Evolutionary conservation across 805 yeast genomes (phyloP).

Genomic region (Nakazawaea peltata): DNA sequence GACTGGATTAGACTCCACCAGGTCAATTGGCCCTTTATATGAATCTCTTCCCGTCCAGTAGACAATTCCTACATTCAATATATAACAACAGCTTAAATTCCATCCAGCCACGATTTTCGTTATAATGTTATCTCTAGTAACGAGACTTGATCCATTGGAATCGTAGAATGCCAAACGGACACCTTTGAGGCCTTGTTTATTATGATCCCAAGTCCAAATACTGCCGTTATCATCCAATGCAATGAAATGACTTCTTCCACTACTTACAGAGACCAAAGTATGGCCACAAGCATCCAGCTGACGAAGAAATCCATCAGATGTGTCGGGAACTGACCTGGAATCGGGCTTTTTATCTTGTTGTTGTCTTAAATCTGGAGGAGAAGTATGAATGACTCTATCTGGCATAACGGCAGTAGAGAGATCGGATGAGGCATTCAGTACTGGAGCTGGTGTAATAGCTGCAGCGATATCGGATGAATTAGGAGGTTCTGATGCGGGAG

Average conservation of each 20-base stretch:
- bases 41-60: slow-evolving; percentile 40
- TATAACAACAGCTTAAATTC: slow-evolving; percentile 45
- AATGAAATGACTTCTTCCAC: slow-evolving; percentile 60
- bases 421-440: background rate
- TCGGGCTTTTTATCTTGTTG: slow-evolving; percentile 9
- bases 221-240: slow-evolving; percentile 43
- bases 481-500: background rate
- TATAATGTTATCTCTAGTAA: slow-evolving; percentile 21
- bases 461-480: background rate
- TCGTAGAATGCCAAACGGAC: slow-evolving; percentile 32
- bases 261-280: slow-evolving; percentile 33
- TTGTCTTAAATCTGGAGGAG: slow-evolving; percentile 8
- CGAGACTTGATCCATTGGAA: slow-evolving; percentile 6
- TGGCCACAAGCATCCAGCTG: background rate
- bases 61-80: slow-evolving; percentile 44
- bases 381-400: slow-evolving; percentile 1
- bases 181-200: slow-evolving; percentile 29
- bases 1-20: slow-evolving; percentile 20
- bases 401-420: slow-evolving; percentile 2
- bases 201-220: slow-evolving; percentile 58
- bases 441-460: background rate
- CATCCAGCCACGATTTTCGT: slow-evolving; percentile 58
- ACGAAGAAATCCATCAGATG: slow-evolving; percentile 8
- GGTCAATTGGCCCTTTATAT: slow-evolving; percentile 11
- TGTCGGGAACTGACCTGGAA: slow-evolving; percentile 15